These are phyloP conservation scores for Alternaria burnsii DNA, from an alignment of 2,329 filamentous ascomycete species.

Conservation along the genomic window DNA sequence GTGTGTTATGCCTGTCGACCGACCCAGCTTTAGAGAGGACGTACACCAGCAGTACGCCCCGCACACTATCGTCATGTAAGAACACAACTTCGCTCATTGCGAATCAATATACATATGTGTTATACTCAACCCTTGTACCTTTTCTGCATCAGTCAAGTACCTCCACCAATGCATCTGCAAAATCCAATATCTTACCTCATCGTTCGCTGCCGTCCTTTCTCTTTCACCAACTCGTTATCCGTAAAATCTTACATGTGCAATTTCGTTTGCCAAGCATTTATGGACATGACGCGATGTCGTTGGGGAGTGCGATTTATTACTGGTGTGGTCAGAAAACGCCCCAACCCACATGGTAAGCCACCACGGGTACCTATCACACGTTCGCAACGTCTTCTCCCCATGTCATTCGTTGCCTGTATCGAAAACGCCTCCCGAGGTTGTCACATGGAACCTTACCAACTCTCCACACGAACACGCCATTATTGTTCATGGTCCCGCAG, in stretches of 20 bases:
- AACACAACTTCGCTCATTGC: constrained; percentile 23
- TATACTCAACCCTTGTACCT: constrained; percentile 15
- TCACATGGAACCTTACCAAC: background rate
- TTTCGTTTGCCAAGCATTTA: constrained; percentile 7
- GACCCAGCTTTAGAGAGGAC: constrained; percentile 8
- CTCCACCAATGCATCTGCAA: constrained; percentile 6
- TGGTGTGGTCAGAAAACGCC: constrained; percentile 17
- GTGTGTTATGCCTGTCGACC: constrained; percentile 5
- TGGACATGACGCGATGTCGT: constrained; percentile 8
- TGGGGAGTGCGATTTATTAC: constrained; percentile 21
- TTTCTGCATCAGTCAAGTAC: constrained; percentile 16
- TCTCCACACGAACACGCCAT: background rate
- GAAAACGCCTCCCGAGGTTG: constrained; percentile 13
- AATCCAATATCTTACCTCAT: constrained; percentile 7
- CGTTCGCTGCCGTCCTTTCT: background rate
- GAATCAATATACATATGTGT: constrained; percentile 18
- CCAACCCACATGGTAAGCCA: constrained; percentile 22
- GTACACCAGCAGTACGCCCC: constrained; percentile 3
- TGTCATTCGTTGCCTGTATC: background rate
- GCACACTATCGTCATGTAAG: constrained; percentile 7
- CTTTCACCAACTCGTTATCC: background rate
- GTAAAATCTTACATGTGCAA: background rate
- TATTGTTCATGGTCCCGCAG: background rate
- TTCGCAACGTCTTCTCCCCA: constrained; percentile 8
- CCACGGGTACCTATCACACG: constrained; percentile 5